Evolutionary conservation across 148 eudicot genomes (phyloP).

Genomic region (Spergularia bocconei): DNA sequence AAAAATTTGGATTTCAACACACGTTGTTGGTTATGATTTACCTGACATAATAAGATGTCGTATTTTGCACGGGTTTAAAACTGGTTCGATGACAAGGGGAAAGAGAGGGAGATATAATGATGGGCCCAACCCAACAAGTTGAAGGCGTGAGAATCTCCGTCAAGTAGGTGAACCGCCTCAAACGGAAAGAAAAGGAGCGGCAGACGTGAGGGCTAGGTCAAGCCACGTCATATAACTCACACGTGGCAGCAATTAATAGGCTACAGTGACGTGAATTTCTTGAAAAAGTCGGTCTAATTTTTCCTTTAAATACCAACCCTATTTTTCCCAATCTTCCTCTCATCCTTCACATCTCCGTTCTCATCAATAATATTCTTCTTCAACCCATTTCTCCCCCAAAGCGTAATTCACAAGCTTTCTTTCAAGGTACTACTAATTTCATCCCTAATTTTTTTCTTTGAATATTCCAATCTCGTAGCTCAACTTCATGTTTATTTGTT

Average conservation of each 20-base stretch:
- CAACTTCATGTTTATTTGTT: neutral
- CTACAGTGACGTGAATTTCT: neutral
- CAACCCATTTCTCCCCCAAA: neutral
- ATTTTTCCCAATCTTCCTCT: neutral
- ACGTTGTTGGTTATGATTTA: too few relatives aligned
- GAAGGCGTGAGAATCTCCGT: neutral
- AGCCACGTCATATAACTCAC: neutral
- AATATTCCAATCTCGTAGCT: neutral
- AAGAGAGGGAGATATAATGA: neutral
- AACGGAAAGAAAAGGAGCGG: neutral
- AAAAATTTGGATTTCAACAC: too few relatives aligned
- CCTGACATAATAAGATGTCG: too few relatives aligned
- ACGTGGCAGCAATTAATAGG: neutral
- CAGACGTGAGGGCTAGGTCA: conserved; percentile 4
- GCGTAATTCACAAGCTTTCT: neutral
- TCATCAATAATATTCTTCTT: neutral
- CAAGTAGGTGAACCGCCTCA: neutral
- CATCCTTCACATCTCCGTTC: conserved; percentile 5
- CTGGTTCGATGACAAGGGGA: too few relatives aligned
- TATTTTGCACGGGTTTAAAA: too few relatives aligned
- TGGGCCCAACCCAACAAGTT: neutral
- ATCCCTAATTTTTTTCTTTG: neutral
- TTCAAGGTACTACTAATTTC: neutral
- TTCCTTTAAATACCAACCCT: neutral
- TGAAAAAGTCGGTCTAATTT: neutral